Percentiles rank a stretch among this genome's conserved stretches.
phyloP scores from a whole-genome alignment of 371 early-diverging fungal species.

The Lichtheimia hyalospora region DNA sequence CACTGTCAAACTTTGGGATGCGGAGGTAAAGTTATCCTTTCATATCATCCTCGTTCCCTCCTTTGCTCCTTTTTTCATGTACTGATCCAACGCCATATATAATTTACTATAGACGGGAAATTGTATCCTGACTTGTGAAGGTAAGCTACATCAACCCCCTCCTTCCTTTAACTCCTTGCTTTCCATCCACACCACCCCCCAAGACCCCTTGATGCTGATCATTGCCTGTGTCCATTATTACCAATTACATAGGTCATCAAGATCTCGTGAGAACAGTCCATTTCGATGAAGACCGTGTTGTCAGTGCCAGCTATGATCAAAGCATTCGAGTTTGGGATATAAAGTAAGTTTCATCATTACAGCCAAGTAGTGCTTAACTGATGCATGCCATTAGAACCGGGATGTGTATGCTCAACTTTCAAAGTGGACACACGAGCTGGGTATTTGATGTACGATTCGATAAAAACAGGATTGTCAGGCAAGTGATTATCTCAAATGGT shows the following conservation, averaged over 20 bases:
- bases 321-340: conserved; percentile 95
- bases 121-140: conserved; percentile 55
- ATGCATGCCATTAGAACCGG: conserved; percentile 24
- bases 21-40: conserved; percentile 38
- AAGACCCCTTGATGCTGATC: too few species aligned
- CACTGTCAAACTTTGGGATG: conserved; percentile 95
- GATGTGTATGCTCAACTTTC: conserved; percentile 56
- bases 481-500: neutral
- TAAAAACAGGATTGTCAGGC: conserved; percentile 74
- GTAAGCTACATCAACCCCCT: conserved; percentile 9
- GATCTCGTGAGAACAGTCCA: conserved; percentile 93
- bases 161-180: too few species aligned
- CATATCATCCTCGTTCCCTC: neutral
- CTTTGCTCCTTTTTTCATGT: neutral
- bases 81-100: neutral
- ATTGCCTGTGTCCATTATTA: neutral
- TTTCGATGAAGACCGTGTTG: conserved; percentile 57
- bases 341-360: conserved; percentile 14
- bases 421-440: conserved; percentile 86
- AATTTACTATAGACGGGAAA: conserved; percentile 61
- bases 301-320: conserved; percentile 83
- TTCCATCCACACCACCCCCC: too few species aligned
- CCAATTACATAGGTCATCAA: conserved; percentile 72
- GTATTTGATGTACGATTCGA: conserved; percentile 94
- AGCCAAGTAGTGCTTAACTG: neutral